phyloP scores from a whole-genome alignment of 148 eudicot species.

The Cornus suecica region DNA sequence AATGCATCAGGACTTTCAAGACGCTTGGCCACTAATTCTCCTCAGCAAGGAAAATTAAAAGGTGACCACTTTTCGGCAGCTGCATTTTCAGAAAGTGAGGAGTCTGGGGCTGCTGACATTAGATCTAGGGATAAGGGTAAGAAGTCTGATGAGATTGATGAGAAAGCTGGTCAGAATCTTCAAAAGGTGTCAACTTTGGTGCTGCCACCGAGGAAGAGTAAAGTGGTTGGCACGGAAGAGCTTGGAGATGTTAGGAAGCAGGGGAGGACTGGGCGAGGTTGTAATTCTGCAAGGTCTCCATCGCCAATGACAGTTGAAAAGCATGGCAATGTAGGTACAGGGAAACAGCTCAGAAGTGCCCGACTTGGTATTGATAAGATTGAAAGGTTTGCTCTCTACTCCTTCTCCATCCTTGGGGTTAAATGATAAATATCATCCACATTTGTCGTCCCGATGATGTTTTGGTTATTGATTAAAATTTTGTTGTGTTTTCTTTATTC shows the following conservation, averaged over 20 bases:
- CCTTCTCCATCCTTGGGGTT: not conserved
- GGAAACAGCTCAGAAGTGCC: constrained; percentile 60
- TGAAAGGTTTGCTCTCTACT: constrained; percentile 38
- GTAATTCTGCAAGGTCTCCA: constrained; percentile 44
- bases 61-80: constrained; percentile 39
- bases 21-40: constrained; percentile 43
- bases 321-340: constrained; percentile 46
- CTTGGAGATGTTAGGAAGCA: constrained; percentile 55
- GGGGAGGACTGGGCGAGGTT: constrained; percentile 66
- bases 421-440: not conserved
- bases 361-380: constrained; percentile 48
- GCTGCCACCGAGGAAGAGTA: constrained; percentile 55
- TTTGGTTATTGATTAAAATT: constrained; percentile 3
- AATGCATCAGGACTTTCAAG: constrained; percentile 33
- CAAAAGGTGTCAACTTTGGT: constrained; percentile 45
- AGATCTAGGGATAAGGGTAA: constrained; percentile 45
- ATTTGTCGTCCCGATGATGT: not conserved
- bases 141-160: constrained; percentile 43
- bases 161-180: constrained; percentile 41
- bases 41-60: constrained; percentile 47
- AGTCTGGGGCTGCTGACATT: constrained; percentile 56
- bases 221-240: constrained; percentile 36
- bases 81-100: constrained; percentile 68
- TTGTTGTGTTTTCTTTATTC: constrained; percentile 21
- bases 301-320: constrained; percentile 41